Percentiles rank a stretch among this genome's conserved stretches.
Evolutionary conservation across 495 filamentous ascomycete species (phyloP).

Genomic region (Trichoderma asperelloides): DNA sequence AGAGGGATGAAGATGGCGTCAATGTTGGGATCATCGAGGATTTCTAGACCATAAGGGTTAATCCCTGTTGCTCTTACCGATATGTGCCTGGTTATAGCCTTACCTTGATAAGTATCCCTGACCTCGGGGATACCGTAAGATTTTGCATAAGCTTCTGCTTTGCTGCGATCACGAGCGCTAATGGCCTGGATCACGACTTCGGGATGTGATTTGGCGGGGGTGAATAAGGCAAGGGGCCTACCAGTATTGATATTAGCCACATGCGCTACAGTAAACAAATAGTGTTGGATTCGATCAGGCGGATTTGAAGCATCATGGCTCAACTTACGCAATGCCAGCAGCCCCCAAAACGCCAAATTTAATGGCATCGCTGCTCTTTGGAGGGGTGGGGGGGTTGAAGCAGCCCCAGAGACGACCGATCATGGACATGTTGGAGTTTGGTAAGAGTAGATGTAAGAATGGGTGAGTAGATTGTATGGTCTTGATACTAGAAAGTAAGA

Average conservation of each 20-base stretch:
- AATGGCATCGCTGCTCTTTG: conserved; percentile 30
- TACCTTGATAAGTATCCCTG: conserved; percentile 33
- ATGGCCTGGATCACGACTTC: conserved; percentile 51
- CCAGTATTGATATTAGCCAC: neutral
- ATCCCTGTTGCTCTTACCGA: conserved; percentile 7
- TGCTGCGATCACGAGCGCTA: conserved; percentile 45
- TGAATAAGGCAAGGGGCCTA: conserved; percentile 46
- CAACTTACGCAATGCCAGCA: conserved; percentile 34
- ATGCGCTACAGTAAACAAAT: neutral
- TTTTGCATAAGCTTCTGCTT: conserved; percentile 47
- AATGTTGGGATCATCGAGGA: conserved; percentile 44
- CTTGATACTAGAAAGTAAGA: too few relatives aligned
- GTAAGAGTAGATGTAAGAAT: too few relatives aligned
- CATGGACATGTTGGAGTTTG: conserved; percentile 17
- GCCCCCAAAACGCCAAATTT: conserved; percentile 42
- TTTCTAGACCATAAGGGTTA: conserved; percentile 19
- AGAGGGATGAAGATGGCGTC: conserved; percentile 44
- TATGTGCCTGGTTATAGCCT: conserved; percentile 19
- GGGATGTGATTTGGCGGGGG: conserved; percentile 48
- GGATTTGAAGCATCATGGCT: too few relatives aligned
- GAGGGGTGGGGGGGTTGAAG: conserved; percentile 21
- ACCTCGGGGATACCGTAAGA: conserved; percentile 48
- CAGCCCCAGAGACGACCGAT: conserved; percentile 20
- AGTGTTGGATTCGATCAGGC: too few relatives aligned
- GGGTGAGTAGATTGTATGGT: too few relatives aligned